Percentiles rank a stretch among this genome's conserved stretches.
phyloP scores from a whole-genome alignment of 768 basidiomycete species.

The Trametes punicea region DNA sequence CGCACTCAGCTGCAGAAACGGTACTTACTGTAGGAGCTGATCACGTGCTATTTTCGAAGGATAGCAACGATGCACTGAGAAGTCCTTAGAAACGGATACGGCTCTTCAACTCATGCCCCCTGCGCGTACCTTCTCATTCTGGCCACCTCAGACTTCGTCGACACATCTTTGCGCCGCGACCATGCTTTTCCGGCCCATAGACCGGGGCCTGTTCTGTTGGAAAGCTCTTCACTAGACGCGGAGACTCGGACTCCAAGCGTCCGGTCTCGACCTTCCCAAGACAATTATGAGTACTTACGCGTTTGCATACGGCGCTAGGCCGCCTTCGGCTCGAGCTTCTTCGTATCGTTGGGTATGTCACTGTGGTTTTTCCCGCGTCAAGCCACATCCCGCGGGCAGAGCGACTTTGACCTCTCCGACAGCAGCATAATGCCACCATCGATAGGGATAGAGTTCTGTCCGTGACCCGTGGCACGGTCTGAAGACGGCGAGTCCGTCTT shows the following conservation, averaged over 20 bases:
- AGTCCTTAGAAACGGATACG: slow-evolving; percentile 6
- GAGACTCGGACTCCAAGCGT: slow-evolving; percentile 10
- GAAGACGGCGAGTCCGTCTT: not conserved
- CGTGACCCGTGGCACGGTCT: slow-evolving; percentile 9
- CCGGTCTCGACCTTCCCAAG: slow-evolving; percentile 12
- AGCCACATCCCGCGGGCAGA: not conserved
- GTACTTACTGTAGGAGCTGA: not conserved
- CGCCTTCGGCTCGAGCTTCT: not conserved
- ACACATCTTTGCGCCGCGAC: not conserved
- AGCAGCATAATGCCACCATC: slow-evolving; percentile 7
- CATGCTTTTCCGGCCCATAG: not conserved
- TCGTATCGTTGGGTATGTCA: not conserved
- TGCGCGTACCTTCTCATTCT: not conserved
- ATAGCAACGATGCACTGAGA: not conserved
- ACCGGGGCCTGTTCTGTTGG: slow-evolving; percentile 4
- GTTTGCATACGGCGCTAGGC: not conserved
- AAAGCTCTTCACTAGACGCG: not conserved
- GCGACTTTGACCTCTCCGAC: slow-evolving; percentile 7
- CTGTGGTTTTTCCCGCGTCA: slow-evolving; percentile 2
- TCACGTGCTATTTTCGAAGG: not conserved
- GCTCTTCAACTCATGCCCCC: slow-evolving; percentile 1
- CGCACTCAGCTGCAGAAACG: not conserved
- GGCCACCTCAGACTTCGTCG: not conserved
- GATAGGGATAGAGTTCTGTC: slow-evolving; percentile 18
- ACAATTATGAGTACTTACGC: slow-evolving; percentile 18